Conservation (phyloP, 768 basidiomycete genomes). For the Mrakia frigida region DNA sequence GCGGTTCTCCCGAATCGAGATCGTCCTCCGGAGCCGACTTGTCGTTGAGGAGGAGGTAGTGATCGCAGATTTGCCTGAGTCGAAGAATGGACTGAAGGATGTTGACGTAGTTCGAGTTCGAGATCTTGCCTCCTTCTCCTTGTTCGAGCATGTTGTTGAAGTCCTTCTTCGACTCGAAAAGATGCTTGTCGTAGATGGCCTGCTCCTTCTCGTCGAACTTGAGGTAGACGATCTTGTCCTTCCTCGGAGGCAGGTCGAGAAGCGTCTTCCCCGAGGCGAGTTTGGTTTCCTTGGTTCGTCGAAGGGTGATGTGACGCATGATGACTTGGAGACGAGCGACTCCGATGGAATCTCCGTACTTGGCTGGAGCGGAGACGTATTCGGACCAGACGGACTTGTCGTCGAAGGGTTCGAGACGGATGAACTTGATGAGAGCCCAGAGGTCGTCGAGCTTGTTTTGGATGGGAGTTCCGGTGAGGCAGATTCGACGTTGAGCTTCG, state of each 20-base stretch:
- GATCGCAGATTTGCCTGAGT: slow-evolving; percentile 95
- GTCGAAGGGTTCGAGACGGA: slow-evolving; percentile 84
- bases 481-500: slow-evolving; percentile 83
- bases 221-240: slow-evolving; percentile 78
- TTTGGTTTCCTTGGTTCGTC: slow-evolving; percentile 89
- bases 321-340: slow-evolving; percentile 90
- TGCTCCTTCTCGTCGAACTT: slow-evolving; percentile 78
- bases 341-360: slow-evolving; percentile 74
- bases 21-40: slow-evolving; percentile 41
- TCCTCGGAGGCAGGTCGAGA: slow-evolving; percentile 80
- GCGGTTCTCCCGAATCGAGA: slow-evolving; percentile 49
- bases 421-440: slow-evolving; percentile 92
- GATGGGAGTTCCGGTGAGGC: slow-evolving; percentile 95
- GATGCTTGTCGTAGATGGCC: slow-evolving; percentile 80
- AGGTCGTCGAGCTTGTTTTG: slow-evolving; percentile 99
- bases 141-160: slow-evolving; percentile 48
- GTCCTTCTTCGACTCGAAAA: slow-evolving; percentile 82
- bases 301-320: slow-evolving; percentile 93
- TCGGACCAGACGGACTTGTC: slow-evolving; percentile 91
- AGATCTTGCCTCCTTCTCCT: slow-evolving; percentile 75
- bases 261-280: slow-evolving; percentile 75
- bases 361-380: slow-evolving; percentile 85
- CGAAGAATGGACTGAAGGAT: slow-evolving; percentile 94
- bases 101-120: slow-evolving; percentile 95
- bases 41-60: slow-evolving; percentile 73